Evolutionary conservation across 139 green algal species (phyloP).

Genomic region (Raphidocelis subcapitata): DNA sequence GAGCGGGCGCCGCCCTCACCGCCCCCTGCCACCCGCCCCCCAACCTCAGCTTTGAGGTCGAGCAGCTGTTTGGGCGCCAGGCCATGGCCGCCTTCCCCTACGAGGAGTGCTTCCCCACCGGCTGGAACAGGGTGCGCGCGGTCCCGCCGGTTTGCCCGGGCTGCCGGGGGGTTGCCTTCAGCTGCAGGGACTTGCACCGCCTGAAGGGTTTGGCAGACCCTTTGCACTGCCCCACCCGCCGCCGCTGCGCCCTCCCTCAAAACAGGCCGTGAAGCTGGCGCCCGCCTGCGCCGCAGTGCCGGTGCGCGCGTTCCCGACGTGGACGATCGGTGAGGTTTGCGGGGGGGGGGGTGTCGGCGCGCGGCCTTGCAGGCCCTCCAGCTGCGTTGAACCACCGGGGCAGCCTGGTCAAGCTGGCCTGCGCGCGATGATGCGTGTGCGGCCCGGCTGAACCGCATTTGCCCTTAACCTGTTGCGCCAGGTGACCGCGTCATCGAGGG

Average conservation of each 20-base stretch:
- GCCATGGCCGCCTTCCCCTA: constrained; percentile 92
- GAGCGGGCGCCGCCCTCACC: neutral
- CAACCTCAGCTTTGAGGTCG: constrained; percentile 95
- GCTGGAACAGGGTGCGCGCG: constrained; percentile 69
- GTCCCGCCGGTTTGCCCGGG: neutral
- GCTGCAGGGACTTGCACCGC: no score
- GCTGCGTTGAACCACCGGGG: neutral
- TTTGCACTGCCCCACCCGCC: neutral
- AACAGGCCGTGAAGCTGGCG: neutral
- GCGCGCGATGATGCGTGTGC: constrained; percentile 69
- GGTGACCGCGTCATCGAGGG: constrained; percentile 67
- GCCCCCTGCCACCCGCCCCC: neutral
- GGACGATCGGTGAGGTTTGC: neutral
- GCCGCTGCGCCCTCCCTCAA: neutral
- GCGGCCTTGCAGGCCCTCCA: neutral
- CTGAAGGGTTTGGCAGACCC: no score
- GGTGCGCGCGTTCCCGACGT: neutral
- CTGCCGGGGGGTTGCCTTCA: no score
- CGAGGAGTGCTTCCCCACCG: constrained; percentile 97
- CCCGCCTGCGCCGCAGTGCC: neutral
- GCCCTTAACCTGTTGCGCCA: constrained; percentile 98
- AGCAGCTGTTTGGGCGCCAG: constrained; percentile 79
- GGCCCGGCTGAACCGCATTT: constrained; percentile 76
- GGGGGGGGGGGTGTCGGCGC: neutral
- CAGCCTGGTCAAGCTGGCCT: constrained; percentile 4